Percentiles rank a stretch among this genome's conserved stretches.
Conservation (phyloP, 768 basidiomycete species). For the Fomitopsis serialis region DNA sequence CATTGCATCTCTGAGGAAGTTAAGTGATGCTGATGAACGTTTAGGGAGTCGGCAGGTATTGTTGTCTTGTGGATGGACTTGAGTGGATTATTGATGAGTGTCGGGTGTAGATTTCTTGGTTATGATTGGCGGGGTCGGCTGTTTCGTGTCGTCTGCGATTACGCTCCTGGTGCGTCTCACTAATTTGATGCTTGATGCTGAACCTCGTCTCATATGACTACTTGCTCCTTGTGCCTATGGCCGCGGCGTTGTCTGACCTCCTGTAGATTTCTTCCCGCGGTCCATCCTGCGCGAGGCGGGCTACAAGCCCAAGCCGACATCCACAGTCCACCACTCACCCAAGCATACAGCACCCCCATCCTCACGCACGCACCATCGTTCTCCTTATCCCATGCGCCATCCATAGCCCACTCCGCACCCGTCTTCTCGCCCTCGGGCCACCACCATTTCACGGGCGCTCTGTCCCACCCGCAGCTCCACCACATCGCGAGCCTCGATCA, state of each 20-base stretch:
- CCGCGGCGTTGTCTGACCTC: too few species aligned
- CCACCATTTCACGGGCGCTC: not conserved
- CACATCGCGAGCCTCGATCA: not conserved
- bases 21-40: not conserved
- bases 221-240: too few species aligned
- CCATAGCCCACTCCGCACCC: not conserved
- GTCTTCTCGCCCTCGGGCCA: not conserved
- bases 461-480: conserved; percentile 1
- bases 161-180: conserved; percentile 62
- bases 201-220: too few species aligned
- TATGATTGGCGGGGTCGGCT: conserved; percentile 69
- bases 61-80: conserved; percentile 35
- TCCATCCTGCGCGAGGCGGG: conserved; percentile 62
- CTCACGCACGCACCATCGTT: conserved; percentile 9
- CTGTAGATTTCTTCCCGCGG: conserved; percentile 69
- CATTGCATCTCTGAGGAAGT: not conserved
- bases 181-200: not conserved
- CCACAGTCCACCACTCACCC: conserved; percentile 12
- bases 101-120: conserved; percentile 37
- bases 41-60: not conserved
- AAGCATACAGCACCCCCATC: conserved; percentile 6
- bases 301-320: conserved; percentile 41
- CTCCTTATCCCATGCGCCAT: not conserved
- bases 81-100: too few species aligned
- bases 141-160: conserved; percentile 74